Evolutionary conservation across 2,329 filamentous ascomycete genomes (phyloP), one percentile per base, ranked within the genome.

Genomic region (Bertia moriformis): DNA sequence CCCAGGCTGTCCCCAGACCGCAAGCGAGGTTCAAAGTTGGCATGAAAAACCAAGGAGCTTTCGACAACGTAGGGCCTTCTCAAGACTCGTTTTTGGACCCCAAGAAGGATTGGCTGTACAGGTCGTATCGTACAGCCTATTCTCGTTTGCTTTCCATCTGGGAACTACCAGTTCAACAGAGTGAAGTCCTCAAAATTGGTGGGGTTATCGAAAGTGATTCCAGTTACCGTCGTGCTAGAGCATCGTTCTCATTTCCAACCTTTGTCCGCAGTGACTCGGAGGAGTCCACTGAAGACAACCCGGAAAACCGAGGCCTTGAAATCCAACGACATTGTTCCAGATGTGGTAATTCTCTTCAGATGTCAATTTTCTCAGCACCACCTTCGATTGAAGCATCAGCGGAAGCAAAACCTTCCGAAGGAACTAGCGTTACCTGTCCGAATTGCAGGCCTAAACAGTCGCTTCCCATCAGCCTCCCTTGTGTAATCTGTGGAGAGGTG

Each of bases 131-230:
- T 32, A 55, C 60, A 38, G 59, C 65, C 35, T 79, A 79, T 51
- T 71, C 74, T 3, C 58, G 73, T 37, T 58, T 74, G 40, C 60
- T 79, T 3, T 66, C 65, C n/a, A 63, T 67, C 5, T 78, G 73
- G 74, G 65, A 64, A 12, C 46, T 79, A 10, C 57, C 64, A 12
- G 60, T 70, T 17, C 59, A 69, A 44, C 62, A 66, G 38, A 66
- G 67, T 13, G 73, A 79, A 50, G 58, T 79, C 2, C 58, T 76
- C 18, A 76, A 75, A 17, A 35, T 35, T 12, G 32, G 32, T 7
- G n/a, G n/a, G n/a, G n/a, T n/a, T 10, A 29, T n/a, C n/a, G 24
- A n/a, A n/a, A n/a, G 24, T 29, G 10, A n/a, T n/a, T 29, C 24
- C 24, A n/a, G n/a, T 29, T 10, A 29, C 10, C 24, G 10, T 10